These are phyloP conservation scores for Hyphodiscus hymeniophilus DNA, from an alignment of 495 filamentous ascomycete species.

Conservation along the genomic window DNA sequence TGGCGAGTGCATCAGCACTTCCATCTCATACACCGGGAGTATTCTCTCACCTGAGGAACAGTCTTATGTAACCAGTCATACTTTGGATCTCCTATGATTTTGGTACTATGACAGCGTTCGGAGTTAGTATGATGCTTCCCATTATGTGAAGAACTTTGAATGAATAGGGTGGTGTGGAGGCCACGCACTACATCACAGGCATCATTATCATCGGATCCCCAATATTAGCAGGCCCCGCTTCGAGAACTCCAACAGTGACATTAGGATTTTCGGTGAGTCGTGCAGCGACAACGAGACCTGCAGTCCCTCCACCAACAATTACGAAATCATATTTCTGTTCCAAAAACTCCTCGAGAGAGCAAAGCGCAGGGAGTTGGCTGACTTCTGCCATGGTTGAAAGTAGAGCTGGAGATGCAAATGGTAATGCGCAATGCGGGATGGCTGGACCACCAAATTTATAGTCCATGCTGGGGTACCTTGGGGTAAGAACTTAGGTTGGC, in stretches of 20 bases:
- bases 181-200: conserved; percentile 50
- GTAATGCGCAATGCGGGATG: no score
- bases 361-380: background rate
- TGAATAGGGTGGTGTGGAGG: no score
- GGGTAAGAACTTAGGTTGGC: no score
- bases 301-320: conserved; percentile 52
- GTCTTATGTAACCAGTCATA: conserved; percentile 54
- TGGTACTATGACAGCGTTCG: conserved; percentile 19
- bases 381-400: background rate
- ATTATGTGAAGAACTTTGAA: conserved; percentile 27
- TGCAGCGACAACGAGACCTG: conserved; percentile 69
- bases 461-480: no score
- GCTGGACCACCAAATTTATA: no score
- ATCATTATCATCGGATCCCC: conserved; percentile 8
- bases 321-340: background rate
- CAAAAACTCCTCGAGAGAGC: background rate
- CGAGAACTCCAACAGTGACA: conserved; percentile 29
- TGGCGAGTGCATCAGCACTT: conserved; percentile 44
- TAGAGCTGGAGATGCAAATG: no score
- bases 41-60: conserved; percentile 49
- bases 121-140: conserved; percentile 21
- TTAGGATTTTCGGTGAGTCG: conserved; percentile 38
- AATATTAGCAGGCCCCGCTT: conserved; percentile 35
- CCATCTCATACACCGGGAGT: no score
- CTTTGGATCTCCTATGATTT: conserved; percentile 32